Percentiles rank a stretch among this genome's conserved stretches.
Evolutionary conservation across 2,329 filamentous ascomycete species (phyloP).

Genomic region (Cercospora janseana): DNA sequence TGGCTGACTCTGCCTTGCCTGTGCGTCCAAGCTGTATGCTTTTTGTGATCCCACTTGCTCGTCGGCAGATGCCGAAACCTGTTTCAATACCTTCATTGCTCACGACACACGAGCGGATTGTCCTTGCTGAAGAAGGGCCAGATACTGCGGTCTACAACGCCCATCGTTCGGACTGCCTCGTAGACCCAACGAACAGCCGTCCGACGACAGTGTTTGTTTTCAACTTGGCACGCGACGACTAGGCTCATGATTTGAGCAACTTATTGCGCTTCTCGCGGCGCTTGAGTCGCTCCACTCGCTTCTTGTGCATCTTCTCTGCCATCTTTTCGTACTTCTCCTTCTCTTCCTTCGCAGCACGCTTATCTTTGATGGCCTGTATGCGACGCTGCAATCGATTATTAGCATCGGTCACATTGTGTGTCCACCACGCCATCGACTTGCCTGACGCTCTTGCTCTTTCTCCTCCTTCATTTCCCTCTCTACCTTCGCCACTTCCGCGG

Average conservation of each 20-base stretch:
- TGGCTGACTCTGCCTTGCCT: too few species aligned
- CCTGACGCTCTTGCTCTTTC: conserved; percentile 84
- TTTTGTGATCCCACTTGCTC: too few species aligned
- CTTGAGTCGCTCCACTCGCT: conserved; percentile 89
- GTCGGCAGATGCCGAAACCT: too few species aligned
- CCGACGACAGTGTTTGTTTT: too few species aligned
- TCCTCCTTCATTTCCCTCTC: conserved; percentile 96
- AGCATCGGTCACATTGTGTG: conserved; percentile 13
- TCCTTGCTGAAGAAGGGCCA: too few species aligned
- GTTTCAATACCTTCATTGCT: too few species aligned
- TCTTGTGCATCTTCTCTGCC: conserved; percentile 97
- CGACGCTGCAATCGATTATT: conserved; percentile 56
- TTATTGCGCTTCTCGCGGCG: conserved; percentile 96
- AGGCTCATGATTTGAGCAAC: conserved; percentile 57
- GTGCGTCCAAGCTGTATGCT: too few species aligned
- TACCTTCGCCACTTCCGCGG: conserved; percentile 79
- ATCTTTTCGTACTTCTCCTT: conserved; percentile 89
- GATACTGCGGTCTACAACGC: too few species aligned
- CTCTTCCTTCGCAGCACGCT: conserved; percentile 84
- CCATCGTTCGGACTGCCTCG: too few species aligned
- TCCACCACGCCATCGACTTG: conserved; percentile 43
- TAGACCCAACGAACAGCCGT: too few species aligned
- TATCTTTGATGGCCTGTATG: conserved; percentile 78
- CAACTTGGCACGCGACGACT: too few species aligned
- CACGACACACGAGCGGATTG: too few species aligned